Base-by-base conservation (phyloP, 1,284 basidiomycete genomes). In the Rhodotorula sp. region DNA sequence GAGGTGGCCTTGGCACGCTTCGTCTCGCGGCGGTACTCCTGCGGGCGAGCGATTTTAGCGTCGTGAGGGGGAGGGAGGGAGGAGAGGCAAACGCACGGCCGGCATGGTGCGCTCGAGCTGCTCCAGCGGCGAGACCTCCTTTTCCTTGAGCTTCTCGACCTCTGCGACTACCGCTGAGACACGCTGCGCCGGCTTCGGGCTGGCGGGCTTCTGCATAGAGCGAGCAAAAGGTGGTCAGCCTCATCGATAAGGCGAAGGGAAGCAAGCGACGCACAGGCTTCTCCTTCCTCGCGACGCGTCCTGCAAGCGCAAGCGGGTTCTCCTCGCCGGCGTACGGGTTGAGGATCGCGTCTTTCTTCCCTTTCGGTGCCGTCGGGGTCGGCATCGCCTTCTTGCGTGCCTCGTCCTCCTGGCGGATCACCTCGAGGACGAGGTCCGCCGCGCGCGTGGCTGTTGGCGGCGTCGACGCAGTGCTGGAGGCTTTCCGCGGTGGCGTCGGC, bases 401-500 rank as follows among this genome's bases (percentile, higher is more conserved):
- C 32, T 55, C 59, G 19, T 64, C 68, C n/a, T 67, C 64, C 50
- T 70, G 44, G 22, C 57, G 56, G 36, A 76, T 72, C 44, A 76
- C 68, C 44, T 69, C 70, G 50, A 76, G 67, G 66, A 76, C 69
- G 59, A 76, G 62, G 41, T 76, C 71, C 8, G 73, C 75, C 1
- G 75, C 75, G 34, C 61, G 61, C 12, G 72, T 74, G 1, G 66
- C 25, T 3, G 65, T 32, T 8, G 59, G 62, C 2, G 56, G 7
- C 21, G 65, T 27, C 21, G 36, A 2, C 69, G 69, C 5, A 70
- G 70, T 0, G 67, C 61, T 0, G 67, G 68, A 10, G 62, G 61
- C 27, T 64, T 61, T 71, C 54, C n/a, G 29, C 29, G 21, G 12
- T 13, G 50, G 50, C 6, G 50, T 19, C 7, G 21, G 36, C 68